Evolutionary conservation across 352 stramenopile species (phyloP).

Genomic region (Phytophthora pluvialis): DNA sequence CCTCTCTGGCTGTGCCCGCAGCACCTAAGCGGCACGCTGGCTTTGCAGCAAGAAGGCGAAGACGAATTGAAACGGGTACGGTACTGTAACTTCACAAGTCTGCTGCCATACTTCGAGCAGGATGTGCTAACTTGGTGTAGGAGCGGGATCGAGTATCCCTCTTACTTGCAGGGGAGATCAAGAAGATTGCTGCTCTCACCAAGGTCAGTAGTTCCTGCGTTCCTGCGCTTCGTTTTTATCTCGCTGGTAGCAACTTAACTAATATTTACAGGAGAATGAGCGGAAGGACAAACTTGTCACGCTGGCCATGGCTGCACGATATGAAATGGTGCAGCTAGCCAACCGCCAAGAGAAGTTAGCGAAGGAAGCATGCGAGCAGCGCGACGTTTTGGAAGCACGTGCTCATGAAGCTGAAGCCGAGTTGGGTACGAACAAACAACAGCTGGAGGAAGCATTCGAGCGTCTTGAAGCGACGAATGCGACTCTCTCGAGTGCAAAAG

Average conservation of each 20-base stretch:
- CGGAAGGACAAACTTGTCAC: conserved; percentile 77
- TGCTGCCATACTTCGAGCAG: no score
- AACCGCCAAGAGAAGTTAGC: conserved; percentile 53
- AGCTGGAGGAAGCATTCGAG: conserved; percentile 56
- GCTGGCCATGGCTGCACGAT: conserved; percentile 79
- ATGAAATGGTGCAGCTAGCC: conserved; percentile 67
- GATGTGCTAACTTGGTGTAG: conserved; percentile 15
- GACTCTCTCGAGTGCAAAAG: conserved; percentile 36
- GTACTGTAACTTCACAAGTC: no score
- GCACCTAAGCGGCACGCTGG: conserved; percentile 55
- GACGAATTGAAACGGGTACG: conserved; percentile 58
- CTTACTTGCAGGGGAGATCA: conserved; percentile 70
- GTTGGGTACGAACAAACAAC: conserved; percentile 37
- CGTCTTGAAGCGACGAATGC: conserved; percentile 52
- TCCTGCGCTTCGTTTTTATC: neutral
- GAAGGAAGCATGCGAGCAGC: conserved; percentile 40
- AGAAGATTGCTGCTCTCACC: conserved; percentile 73
- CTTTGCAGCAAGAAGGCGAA: conserved; percentile 61
- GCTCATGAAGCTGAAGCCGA: conserved; percentile 50
- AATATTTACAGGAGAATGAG: conserved; percentile 51
- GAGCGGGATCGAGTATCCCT: conserved; percentile 61
- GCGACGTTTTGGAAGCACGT: conserved; percentile 25
- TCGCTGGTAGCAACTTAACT: neutral
- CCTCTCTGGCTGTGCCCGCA: conserved; percentile 3
- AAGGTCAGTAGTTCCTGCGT: conserved; percentile 39